Evolutionary conservation across 2,329 filamentous ascomycete genomes (phyloP).

Genomic region (Domatiomyces catenatus): DNA sequence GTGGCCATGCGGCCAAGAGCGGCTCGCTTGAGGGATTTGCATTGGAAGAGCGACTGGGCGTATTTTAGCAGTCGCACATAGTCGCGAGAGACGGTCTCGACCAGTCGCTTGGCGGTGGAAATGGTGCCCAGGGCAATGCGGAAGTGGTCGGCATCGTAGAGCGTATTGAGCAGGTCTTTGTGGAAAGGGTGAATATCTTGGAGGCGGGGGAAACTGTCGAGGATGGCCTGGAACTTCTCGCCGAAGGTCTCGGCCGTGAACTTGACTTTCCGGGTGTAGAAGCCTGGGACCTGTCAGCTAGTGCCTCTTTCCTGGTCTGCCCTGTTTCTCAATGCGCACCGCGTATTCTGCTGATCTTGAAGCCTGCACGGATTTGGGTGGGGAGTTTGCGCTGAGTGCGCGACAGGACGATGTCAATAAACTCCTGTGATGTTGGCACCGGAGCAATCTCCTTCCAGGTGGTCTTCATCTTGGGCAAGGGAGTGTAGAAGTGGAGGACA

Average conservation of each 20-base stretch:
- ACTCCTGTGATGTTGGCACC: constrained; percentile 85
- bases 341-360: constrained; percentile 89
- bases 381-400: constrained; percentile 84
- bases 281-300: constrained; percentile 39
- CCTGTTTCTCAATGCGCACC: constrained; percentile 22
- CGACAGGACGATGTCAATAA: constrained; percentile 91
- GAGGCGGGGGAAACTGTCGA: constrained; percentile 83
- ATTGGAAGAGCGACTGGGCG: constrained; percentile 91
- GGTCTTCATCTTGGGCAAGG: constrained; percentile 36
- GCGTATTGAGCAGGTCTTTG: constrained; percentile 83
- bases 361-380: constrained; percentile 88
- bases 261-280: constrained; percentile 97
- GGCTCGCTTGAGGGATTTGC: constrained; percentile 95
- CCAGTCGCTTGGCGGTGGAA: constrained; percentile 87
- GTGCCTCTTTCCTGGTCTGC: not conserved
- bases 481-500: constrained; percentile 8
- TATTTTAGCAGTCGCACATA: constrained; percentile 96
- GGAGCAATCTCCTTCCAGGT: constrained; percentile 60
- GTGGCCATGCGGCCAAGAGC: constrained; percentile 97
- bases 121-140: constrained; percentile 90
- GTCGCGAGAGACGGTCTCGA: constrained; percentile 89
- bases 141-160: constrained; percentile 98
- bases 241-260: constrained; percentile 94
- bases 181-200: constrained; percentile 93
- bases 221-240: constrained; percentile 80